Evolutionary conservation across 352 stramenopile genomes (phyloP).

Genomic region (Phytophthora tentaculata): DNA sequence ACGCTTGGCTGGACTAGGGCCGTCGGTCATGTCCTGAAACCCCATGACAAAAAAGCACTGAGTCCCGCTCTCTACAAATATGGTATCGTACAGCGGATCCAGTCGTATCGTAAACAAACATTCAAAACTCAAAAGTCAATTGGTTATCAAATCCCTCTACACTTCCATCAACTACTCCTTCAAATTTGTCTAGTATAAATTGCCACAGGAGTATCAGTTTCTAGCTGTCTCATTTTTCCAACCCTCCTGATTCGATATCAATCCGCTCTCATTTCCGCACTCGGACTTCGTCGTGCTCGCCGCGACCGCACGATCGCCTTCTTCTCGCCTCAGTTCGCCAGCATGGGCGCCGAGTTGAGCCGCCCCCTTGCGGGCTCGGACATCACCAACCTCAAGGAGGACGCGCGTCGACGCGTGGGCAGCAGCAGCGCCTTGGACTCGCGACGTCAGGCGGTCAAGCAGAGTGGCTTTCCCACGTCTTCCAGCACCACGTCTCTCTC

Average conservation of each 20-base stretch:
- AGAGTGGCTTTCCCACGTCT: conserved; percentile 48
- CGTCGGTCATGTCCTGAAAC: neutral
- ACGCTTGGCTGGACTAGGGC: neutral
- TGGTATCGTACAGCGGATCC: too few species aligned
- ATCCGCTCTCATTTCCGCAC: conserved; percentile 28
- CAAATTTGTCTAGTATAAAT: neutral
- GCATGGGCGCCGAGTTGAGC: conserved; percentile 78
- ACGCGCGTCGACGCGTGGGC: conserved; percentile 66
- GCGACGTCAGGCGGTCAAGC: conserved; percentile 24
- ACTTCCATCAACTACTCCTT: neutral
- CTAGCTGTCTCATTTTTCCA: neutral
- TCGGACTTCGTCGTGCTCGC: conserved; percentile 9
- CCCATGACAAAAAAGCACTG: neutral
- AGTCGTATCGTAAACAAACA: too few species aligned
- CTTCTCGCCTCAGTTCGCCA: conserved; percentile 6
- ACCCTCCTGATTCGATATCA: conserved; percentile 17
- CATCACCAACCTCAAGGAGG: conserved; percentile 39
- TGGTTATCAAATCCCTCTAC: too few species aligned
- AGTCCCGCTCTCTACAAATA: neutral
- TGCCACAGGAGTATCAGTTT: conserved; percentile 1
- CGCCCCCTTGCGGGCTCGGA: conserved; percentile 37
- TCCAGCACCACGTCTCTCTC: conserved; percentile 65
- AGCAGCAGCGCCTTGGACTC: conserved; percentile 69
- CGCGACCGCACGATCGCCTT: conserved; percentile 22
- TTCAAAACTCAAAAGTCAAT: too few species aligned